Evolutionary conservation across 202 grass and related monocot species (phyloP).

Genomic region (Panicum virgatum): DNA sequence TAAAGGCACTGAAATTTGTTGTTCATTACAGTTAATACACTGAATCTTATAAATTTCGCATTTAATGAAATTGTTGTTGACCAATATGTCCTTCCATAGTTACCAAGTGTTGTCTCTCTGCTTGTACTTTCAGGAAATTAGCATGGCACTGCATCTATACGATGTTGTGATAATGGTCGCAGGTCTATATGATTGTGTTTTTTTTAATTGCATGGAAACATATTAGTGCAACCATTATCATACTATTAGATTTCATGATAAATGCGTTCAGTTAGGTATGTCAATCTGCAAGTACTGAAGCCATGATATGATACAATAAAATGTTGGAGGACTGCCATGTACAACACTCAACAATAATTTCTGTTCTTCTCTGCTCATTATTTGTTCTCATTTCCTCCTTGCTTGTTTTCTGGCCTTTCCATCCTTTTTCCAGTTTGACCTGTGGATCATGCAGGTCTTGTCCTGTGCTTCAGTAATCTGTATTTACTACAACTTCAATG

Average conservation of each 20-base stretch:
- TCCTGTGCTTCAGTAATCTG: conserved; percentile 7
- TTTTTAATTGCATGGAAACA: background rate
- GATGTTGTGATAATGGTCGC: background rate
- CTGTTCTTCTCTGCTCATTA: background rate
- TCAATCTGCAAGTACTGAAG: background rate
- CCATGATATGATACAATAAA: conserved; percentile 4
- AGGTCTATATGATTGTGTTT: background rate
- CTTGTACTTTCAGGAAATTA: background rate
- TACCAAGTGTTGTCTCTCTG: background rate
- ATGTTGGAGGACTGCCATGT: background rate
- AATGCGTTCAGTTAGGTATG: background rate
- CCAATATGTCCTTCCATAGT: background rate
- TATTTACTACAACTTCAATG: background rate
- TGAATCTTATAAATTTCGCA: background rate
- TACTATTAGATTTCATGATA: background rate
- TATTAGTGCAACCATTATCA: background rate
- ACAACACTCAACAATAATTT: background rate
- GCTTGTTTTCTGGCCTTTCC: background rate
- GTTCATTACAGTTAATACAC: background rate
- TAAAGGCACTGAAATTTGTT: background rate
- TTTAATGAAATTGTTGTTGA: background rate
- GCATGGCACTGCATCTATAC: background rate
- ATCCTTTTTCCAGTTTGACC: background rate
- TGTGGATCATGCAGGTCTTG: conserved; percentile 2
- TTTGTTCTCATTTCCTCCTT: background rate